These are phyloP conservation scores for Talaromyces sp. DNA, from an alignment of 2,329 filamentous ascomycete species.

Conservation along the genomic window DNA sequence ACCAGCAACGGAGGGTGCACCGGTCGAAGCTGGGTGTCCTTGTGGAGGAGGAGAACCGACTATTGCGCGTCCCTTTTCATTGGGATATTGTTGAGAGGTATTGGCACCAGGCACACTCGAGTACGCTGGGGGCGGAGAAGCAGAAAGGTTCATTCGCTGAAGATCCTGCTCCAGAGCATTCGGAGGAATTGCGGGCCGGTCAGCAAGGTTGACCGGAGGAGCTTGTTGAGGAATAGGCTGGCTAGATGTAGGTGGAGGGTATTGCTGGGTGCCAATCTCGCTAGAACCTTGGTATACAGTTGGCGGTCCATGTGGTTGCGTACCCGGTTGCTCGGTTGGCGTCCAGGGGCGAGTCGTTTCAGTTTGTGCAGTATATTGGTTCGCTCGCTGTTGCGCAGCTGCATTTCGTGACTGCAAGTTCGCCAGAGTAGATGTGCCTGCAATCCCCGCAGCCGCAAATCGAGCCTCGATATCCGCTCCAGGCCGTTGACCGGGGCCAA, in stretches of 20 bases:
- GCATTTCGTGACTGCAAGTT: constrained; percentile 72
- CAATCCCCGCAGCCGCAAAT: constrained; percentile 87
- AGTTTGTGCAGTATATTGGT: constrained; percentile 66
- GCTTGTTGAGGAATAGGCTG: constrained; percentile 23
- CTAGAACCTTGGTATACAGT: constrained; percentile 86
- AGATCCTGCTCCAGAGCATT: constrained; percentile 84
- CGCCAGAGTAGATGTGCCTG: constrained; percentile 76
- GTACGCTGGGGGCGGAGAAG: constrained; percentile 92
- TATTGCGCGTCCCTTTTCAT: constrained; percentile 67
- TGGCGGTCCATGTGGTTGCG: constrained; percentile 82
- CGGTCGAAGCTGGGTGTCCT: constrained; percentile 28
- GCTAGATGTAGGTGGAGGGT: constrained; percentile 26
- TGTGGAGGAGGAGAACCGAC: constrained; percentile 24
- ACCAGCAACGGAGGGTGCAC: constrained; percentile 24
- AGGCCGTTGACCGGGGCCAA: constrained; percentile 66
- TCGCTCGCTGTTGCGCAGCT: constrained; percentile 74
- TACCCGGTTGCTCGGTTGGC: constrained; percentile 83
- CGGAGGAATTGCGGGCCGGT: constrained; percentile 48
- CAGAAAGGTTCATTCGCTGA: constrained; percentile 72
- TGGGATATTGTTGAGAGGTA: constrained; percentile 61
- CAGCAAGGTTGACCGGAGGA: constrained; percentile 12
- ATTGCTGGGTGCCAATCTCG: constrained; percentile 53
- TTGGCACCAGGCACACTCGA: constrained; percentile 63
- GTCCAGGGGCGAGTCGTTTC: constrained; percentile 73
- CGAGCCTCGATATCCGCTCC: constrained; percentile 83